Evolutionary conservation across 2,329 filamentous ascomycete genomes (phyloP), one percentile per base, ranked within the genome.

Genomic region (Penicillium italicum): DNA sequence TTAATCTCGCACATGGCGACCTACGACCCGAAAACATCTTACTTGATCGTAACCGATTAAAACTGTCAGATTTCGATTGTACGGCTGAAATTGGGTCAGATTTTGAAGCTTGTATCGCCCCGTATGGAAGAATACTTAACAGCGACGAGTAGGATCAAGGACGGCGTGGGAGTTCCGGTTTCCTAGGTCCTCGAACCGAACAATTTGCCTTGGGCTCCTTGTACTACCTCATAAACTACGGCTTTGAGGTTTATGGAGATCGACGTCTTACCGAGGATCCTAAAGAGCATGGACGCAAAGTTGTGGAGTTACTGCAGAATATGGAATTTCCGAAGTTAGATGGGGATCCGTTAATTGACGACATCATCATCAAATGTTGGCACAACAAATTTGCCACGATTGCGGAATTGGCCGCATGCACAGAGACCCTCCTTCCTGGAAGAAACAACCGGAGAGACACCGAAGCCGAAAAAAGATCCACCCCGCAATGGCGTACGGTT

Each of bases 1-100:
- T 72, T n/a, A 63, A 67, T n/a, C 68, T 72, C 40, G 64, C 67
- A 0, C 64, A 73, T 59, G 66, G 66, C 40, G 67, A 72, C 26
- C 55, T 74, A 50, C 63, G 66, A 55, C 65, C 71, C 28, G 61
- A 70, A 30, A 71, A 71, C 64, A 56, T 70, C 12, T 50, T 71
- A 7, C 59, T 72, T 59, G 63, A 70, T 62, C 55, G 66, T 22
- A 42, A 71, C 54, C 55, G 36, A 24, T 24, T 24, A 24, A 40
- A 70, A 34, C 50, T 71, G 4, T 64, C 64, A 0, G 68, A 70
- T 57, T 70, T 72, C 58, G 65, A 71, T 50, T 66, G 48, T 58
- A 67, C 65, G 0, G 66, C 63, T 5, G 44, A 67, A 57, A 56
- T 69, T 24, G 63, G 69, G 7, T 53, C 63, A 48, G 6, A 60